phyloP scores from a whole-genome alignment of 2,329 filamentous ascomycete genomes.

The Talaromyces sp. region DNA sequence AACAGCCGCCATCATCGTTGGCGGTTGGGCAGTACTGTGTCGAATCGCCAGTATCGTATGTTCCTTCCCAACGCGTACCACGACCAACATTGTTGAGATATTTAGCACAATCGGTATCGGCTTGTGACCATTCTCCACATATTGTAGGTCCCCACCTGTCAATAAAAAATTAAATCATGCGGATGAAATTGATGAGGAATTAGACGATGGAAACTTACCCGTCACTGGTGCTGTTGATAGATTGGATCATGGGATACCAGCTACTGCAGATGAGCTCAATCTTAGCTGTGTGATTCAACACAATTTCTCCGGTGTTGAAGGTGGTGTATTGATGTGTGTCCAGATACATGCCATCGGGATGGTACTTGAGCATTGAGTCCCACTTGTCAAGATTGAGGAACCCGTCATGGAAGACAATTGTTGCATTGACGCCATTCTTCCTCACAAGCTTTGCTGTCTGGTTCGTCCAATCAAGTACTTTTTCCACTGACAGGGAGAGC shows the following conservation, averaged over 20 bases:
- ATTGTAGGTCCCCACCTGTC: constrained; percentile 81
- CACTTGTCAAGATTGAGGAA: constrained; percentile 91
- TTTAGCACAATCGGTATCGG: constrained; percentile 89
- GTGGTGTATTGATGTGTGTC: constrained; percentile 99
- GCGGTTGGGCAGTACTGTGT: constrained; percentile 73
- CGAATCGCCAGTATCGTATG: constrained; percentile 67
- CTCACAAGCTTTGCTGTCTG: constrained; percentile 73
- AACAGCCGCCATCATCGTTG: constrained; percentile 64
- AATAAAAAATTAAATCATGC: constrained; percentile 7
- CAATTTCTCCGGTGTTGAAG: constrained; percentile 88
- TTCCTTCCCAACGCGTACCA: constrained; percentile 91
- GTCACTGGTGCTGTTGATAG: constrained; percentile 70
- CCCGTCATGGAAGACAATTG: constrained; percentile 88
- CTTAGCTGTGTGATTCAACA: constrained; percentile 78
- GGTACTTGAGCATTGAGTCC: constrained; percentile 76
- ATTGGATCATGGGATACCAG: constrained; percentile 78
- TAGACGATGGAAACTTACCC: constrained; percentile 55
- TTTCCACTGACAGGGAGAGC: constrained; percentile 65
- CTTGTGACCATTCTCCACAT: constrained; percentile 96
- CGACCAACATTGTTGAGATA: constrained; percentile 87
- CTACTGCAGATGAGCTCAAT: constrained; percentile 82
- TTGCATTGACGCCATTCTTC: constrained; percentile 70
- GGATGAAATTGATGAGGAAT: neutral
- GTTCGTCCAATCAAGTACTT: constrained; percentile 78
- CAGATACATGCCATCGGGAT: constrained; percentile 72